Base-by-base conservation (phyloP, 2,329 filamentous ascomycete species). In the Aplosporella prunicola region DNA sequence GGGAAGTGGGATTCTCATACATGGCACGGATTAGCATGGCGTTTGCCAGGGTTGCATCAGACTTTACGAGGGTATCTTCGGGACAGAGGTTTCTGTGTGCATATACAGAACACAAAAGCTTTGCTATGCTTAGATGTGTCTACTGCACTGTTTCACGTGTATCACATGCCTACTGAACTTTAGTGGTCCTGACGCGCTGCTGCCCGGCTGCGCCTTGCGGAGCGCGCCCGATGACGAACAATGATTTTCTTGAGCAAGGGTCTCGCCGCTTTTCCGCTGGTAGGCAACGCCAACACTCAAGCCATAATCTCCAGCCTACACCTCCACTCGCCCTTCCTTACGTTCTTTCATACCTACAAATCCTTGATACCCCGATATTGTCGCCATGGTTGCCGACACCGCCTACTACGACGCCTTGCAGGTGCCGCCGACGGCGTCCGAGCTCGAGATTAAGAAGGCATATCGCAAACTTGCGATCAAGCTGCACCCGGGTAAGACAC, bases 361-460 rank as follows among this genome's bases (percentile, higher is more conserved):
- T n/a, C 23, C 20, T 30, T 35, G 16, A 25, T 24, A 25, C 36
- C 30, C 38, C 29, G 22, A 17, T 30, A 41, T 30, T 26, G 24
- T 31, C 55, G 68, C 53, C 56, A 93, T 93, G 86, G 86, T 91
- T 51, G 82, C 82, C 52, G 86, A 93, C 62, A 93, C 85, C 41
- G 68, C 76, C 50, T 93, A 93, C 65, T 93, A 93, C 64, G 87
- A 94, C 63, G 78, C 77, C 50, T 71, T 95, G 25, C 84, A 82
- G 55, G 87, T 95, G 53, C 70, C 80, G 64, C 80, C 86, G 47
- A 85, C 81, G 39, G 89, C 88, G 20, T 82, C 84, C 25, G 84
- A 89, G 60, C 74, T 94, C 34, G 87, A 95, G 59, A 95, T 95
- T 65, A 95, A 95, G 64, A 94, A 94, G 68, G 88, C 88, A 18